A percentile compares a stretch with the other conserved stretches of the same genome.
phyloP scores from a whole-genome alignment of 2,329 filamentous ascomycete genomes.

The Pyricularia sp. region DNA sequence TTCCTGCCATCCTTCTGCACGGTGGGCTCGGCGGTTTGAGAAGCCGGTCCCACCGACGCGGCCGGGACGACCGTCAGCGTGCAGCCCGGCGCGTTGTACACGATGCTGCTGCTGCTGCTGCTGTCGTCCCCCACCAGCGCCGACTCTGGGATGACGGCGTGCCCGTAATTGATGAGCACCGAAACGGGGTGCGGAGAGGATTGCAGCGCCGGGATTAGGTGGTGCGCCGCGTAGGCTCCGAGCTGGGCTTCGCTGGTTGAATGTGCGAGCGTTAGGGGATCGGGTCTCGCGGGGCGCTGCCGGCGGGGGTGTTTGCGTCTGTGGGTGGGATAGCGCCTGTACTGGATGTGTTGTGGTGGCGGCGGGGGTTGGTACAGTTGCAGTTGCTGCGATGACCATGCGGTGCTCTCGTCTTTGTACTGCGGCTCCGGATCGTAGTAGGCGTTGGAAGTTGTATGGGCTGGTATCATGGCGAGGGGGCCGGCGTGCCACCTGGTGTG shows the following conservation, averaged over 20 bases:
- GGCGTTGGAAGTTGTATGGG: neutral
- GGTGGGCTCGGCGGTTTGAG: too few species aligned
- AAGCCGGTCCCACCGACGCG: neutral
- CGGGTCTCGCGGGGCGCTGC: neutral
- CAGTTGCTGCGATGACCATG: neutral
- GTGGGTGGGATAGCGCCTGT: neutral
- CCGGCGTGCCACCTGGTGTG: neutral
- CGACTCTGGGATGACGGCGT: neutral
- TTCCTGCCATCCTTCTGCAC: too few species aligned
- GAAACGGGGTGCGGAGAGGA: neutral
- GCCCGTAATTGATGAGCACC: neutral
- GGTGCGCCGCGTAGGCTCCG: neutral
- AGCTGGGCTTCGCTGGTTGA: neutral
- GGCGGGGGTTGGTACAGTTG: neutral
- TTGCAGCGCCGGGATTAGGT: neutral
- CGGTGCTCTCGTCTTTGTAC: neutral
- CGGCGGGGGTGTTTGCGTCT: neutral
- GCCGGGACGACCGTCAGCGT: neutral
- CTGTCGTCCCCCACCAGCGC: neutral
- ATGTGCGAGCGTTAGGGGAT: too few species aligned
- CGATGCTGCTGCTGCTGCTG: neutral
- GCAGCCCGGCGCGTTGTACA: neutral
- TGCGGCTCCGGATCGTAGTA: neutral
- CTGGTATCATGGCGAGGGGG: neutral
- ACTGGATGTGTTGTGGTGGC: neutral